Base-by-base conservation (phyloP, 1,139 yeast genomes). In the Kodamaea alishanica region DNA sequence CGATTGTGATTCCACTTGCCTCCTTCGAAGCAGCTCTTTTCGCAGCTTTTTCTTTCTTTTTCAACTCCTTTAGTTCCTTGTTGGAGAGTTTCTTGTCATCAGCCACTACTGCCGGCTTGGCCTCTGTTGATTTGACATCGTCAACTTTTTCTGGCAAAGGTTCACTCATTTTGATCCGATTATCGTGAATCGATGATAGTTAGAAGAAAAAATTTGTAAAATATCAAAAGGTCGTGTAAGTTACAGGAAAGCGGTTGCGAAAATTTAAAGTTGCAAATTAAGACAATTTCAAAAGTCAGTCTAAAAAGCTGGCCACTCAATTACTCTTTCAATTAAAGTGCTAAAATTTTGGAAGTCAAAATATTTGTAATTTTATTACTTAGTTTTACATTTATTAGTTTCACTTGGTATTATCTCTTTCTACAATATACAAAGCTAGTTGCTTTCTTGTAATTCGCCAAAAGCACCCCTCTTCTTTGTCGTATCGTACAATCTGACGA, bases 401-500 rank as follows among this genome's bases (percentile, higher is more conserved):
- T 28, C 2, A 20, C 32, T 24, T 28, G 22, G n/a, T 34, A 23
- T 24, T 23, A 11, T 25, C 11, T 23, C 8, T 30, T 24, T 30
- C 28, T 30, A n/a, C 15, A 11, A 24, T 22, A 10, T 9, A 29
- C 22, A 8, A 22, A 26, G 35, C 12, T 26, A 26, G 2, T 26
- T 10, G 22, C 49, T 45, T 46, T 63, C 68, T 26, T 59, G 47
- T 35, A 69, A 55, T 50, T 75, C 79, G 8, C 80, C 81, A 51
- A 70, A 74, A 3, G 58, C 67, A 23, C 79, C 80, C 54, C 81
- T 67, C 55, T 73, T 73, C 56, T 76, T 76, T 1, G 97, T 90
- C 2, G 97, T 92, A 61, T 94, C 98, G 54, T 94, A 94, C 67
- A 95, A 87, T 54, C 98, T 77, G 37, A 94, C 84, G 47, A 94